phyloP scores from a whole-genome alignment of 306 rosid genomes.

The Chamaecrista fasciculata region DNA sequence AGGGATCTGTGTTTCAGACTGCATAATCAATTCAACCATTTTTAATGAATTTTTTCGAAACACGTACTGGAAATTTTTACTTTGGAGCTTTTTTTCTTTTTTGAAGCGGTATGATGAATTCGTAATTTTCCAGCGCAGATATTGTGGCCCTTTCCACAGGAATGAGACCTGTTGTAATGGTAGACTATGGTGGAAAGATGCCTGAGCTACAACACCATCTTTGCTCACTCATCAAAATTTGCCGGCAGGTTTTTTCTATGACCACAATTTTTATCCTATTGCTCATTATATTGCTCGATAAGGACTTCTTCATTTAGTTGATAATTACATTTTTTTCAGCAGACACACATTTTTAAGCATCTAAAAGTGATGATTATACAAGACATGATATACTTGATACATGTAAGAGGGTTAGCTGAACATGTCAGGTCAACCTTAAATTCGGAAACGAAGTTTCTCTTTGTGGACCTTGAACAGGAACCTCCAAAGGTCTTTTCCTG shows the following conservation, averaged over 20 bases:
- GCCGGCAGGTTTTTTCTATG: conserved; percentile 44
- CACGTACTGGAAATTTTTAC: background rate
- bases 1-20: background rate
- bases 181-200: conserved; percentile 89
- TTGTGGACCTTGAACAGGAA: conserved; percentile 78
- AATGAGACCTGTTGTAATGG: conserved; percentile 79
- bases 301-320: background rate
- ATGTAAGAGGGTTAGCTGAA: conserved; percentile 47
- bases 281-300: background rate
- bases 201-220: conserved; percentile 73
- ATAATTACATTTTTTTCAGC: conserved; percentile 32
- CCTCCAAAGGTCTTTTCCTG: conserved; percentile 61
- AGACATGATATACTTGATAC: conserved; percentile 84
- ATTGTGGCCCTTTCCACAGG: conserved; percentile 67
- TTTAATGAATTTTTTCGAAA: background rate
- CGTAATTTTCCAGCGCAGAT: conserved; percentile 46
- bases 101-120: background rate
- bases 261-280: background rate
- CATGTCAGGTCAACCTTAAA: conserved; percentile 47
- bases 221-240: conserved; percentile 47
- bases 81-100: background rate
- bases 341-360: conserved; percentile 48
- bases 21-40: background rate
- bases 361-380: conserved; percentile 75
- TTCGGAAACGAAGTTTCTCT: conserved; percentile 46